Evolutionary conservation across 2,329 filamentous ascomycete genomes (phyloP).

Genomic region (Myriosclerotinia scirpicola): DNA sequence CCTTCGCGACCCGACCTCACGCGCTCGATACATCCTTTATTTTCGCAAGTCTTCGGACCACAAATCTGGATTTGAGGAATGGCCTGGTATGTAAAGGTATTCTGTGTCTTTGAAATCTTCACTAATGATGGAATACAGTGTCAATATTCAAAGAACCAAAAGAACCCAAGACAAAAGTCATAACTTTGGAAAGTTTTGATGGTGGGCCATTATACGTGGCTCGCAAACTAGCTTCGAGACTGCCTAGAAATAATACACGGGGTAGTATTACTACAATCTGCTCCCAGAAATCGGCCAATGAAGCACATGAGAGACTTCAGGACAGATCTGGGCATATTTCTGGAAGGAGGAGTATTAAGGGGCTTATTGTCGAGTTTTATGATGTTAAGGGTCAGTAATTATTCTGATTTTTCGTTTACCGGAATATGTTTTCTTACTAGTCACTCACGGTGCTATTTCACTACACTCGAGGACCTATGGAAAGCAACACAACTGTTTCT

Average conservation of each 20-base stretch:
- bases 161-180: conserved; percentile 25
- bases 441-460: no score
- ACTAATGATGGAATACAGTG: conserved; percentile 15
- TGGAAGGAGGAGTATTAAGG: conserved; percentile 23
- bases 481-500: no score
- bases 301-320: conserved; percentile 23
- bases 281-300: conserved; percentile 26
- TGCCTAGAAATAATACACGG: conserved; percentile 26
- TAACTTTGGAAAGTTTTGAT: conserved; percentile 27
- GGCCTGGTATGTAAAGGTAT: conserved; percentile 26
- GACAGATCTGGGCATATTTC: neutral
- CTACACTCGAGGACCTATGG: no score
- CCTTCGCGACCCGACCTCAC: conserved; percentile 27
- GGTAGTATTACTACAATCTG: conserved; percentile 30
- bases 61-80: conserved; percentile 31
- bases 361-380: conserved; percentile 30
- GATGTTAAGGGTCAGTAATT: conserved; percentile 24
- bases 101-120: neutral
- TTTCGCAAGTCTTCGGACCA: conserved; percentile 29
- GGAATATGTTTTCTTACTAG: no score
- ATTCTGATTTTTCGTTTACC: neutral
- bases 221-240: neutral
- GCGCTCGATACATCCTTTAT: conserved; percentile 28
- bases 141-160: conserved; percentile 28
- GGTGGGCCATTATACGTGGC: conserved; percentile 25